These are phyloP conservation scores for Populus hybrid DNA, from an alignment of 441 rosid genomes.

Conservation along the genomic window DNA sequence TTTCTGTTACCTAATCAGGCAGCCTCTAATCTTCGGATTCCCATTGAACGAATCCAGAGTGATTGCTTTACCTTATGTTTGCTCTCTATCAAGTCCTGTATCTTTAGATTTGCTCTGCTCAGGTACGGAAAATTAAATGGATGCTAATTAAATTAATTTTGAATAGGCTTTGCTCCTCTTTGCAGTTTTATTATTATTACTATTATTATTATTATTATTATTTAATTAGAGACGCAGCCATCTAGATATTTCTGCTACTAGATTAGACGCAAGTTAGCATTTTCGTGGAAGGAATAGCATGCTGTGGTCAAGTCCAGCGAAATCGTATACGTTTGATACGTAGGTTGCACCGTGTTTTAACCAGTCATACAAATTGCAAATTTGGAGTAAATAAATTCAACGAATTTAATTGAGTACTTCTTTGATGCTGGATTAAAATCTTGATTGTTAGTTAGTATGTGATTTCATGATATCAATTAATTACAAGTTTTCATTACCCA, in stretches of 20 bases:
- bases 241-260: not conserved
- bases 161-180: not conserved
- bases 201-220: no score
- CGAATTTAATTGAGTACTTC: not conserved
- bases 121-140: slow-evolving; percentile 7
- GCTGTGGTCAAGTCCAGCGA: not conserved
- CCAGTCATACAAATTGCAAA: not conserved
- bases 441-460: not conserved
- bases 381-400: not conserved
- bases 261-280: not conserved
- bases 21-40: slow-evolving; percentile 69
- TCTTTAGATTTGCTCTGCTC: slow-evolving; percentile 50
- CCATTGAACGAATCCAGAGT: slow-evolving; percentile 57
- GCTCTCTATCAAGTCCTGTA: slow-evolving; percentile 17
- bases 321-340: not conserved
- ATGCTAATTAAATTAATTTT: not conserved
- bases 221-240: not conserved
- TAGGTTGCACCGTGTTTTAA: not conserved
- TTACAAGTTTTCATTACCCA: not conserved
- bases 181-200: no score
- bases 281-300: no score
- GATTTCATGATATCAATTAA: not conserved
- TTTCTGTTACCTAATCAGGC: slow-evolving; percentile 59
- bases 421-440: not conserved
- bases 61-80: slow-evolving; percentile 47